Conservation (phyloP, 805 yeast genomes). For the Barnettozyma salicaria region DNA sequence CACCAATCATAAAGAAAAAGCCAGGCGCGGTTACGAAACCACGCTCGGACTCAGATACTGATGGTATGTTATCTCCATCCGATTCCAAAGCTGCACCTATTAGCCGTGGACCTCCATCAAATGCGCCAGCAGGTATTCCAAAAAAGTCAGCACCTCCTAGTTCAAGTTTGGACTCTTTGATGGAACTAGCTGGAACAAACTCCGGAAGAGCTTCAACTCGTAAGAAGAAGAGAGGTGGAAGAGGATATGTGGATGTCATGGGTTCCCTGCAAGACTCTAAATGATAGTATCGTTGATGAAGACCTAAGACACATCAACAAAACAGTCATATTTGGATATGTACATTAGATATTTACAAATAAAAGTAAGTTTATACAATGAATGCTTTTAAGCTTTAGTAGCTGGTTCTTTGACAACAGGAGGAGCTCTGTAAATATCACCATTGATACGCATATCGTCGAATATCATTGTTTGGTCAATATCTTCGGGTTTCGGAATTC, state of each 20-base stretch:
- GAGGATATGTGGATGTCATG: slow-evolving; percentile 70
- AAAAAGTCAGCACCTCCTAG: slow-evolving; percentile 18
- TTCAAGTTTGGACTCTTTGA: slow-evolving; percentile 43
- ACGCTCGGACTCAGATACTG: slow-evolving; percentile 31
- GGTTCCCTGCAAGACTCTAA: slow-evolving; percentile 12
- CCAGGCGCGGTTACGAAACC: slow-evolving; percentile 31
- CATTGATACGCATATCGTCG: slow-evolving; percentile 29
- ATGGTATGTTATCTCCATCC: slow-evolving; percentile 8
- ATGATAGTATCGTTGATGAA: slow-evolving; percentile 1
- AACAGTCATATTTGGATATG: slow-evolving; percentile 1
- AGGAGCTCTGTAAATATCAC: slow-evolving; percentile 31
- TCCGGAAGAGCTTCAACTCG: slow-evolving; percentile 24
- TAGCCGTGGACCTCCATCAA: slow-evolving; percentile 4
- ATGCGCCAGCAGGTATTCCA: slow-evolving; percentile 7
- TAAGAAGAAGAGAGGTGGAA: slow-evolving; percentile 40
- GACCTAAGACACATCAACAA: no score
- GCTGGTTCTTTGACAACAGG: slow-evolving; percentile 11
- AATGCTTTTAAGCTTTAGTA: slow-evolving; percentile 1
- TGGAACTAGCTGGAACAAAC: slow-evolving; percentile 31
- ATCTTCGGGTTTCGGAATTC: slow-evolving; percentile 29
- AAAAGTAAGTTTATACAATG: not conserved
- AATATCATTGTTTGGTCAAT: slow-evolving; percentile 24
- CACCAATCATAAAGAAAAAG: slow-evolving; percentile 36
- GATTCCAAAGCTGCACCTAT: slow-evolving; percentile 4
- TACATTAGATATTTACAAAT: slow-evolving; percentile 9